A percentile compares a stretch with the other conserved stretches of the same genome.
phyloP scores from a whole-genome alignment of 345 rosid species.

The Ceriops tagal region DNA sequence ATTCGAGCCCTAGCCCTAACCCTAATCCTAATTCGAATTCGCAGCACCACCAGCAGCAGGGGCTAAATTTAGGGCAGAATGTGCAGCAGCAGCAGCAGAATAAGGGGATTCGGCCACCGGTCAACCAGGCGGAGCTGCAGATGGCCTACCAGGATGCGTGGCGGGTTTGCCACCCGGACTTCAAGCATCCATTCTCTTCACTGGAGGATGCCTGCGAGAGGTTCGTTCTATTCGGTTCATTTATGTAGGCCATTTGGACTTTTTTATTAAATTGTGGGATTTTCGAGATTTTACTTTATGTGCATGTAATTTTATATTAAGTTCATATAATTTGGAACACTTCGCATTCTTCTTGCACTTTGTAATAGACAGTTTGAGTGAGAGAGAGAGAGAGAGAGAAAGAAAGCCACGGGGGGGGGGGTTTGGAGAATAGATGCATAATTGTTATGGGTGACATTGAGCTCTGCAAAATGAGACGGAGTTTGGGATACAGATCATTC shows the following conservation, averaged over 20 bases:
- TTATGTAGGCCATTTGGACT: too few relatives aligned
- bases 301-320: too few relatives aligned
- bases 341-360: not conserved
- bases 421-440: not conserved
- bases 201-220: slow-evolving; percentile 96
- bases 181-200: slow-evolving; percentile 76
- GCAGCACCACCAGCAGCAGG: slow-evolving; percentile 25
- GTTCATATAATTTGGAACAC: too few relatives aligned
- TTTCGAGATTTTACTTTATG: too few relatives aligned
- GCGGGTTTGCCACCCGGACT: slow-evolving; percentile 89
- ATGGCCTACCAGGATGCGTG: slow-evolving; percentile 94
- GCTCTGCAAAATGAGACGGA: not conserved
- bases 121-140: slow-evolving; percentile 74
- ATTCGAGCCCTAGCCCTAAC: slow-evolving; percentile 30
- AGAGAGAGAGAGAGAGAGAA: too few relatives aligned
- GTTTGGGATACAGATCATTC: not conserved
- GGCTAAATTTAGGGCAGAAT: slow-evolving; percentile 19
- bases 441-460: not conserved
- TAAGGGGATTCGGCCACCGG: slow-evolving; percentile 52
- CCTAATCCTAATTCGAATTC: slow-evolving; percentile 28
- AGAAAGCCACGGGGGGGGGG: not conserved
- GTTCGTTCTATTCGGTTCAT: slow-evolving; percentile 27
- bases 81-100: slow-evolving; percentile 45
- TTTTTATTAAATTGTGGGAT: too few relatives aligned
- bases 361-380: not conserved